These are phyloP conservation scores for Botryosphaeria agaves DNA, from an alignment of 2,329 filamentous ascomycete species.

Conservation along the genomic window DNA sequence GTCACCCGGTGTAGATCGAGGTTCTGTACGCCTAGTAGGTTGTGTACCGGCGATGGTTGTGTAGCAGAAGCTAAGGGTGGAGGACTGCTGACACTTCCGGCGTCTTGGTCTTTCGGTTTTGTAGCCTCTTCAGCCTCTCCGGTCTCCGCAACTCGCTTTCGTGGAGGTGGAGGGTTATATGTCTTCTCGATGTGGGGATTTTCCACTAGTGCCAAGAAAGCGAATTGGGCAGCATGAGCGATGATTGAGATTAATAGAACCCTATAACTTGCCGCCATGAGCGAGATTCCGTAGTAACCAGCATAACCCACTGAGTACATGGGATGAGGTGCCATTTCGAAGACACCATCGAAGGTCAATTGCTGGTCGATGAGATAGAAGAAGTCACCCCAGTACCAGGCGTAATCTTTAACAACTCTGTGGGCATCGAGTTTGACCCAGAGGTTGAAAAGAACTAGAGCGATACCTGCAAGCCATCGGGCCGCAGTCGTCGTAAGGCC, in stretches of 20 bases:
- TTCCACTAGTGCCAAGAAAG: slow-evolving; percentile 80
- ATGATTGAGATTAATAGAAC: slow-evolving; percentile 93
- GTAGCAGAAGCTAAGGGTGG: slow-evolving; percentile 23
- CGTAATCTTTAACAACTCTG: slow-evolving; percentile 94
- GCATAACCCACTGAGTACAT: slow-evolving; percentile 99
- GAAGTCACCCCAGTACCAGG: slow-evolving; percentile 99
- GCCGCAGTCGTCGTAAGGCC: slow-evolving; percentile 46
- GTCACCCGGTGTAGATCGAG: slow-evolving; percentile 78
- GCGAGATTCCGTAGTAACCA: slow-evolving; percentile 93
- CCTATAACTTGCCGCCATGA: slow-evolving; percentile 96
- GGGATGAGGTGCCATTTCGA: slow-evolving; percentile 95
- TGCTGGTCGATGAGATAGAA: slow-evolving; percentile 98
- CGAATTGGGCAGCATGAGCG: slow-evolving; percentile 86
- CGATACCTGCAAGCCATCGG: slow-evolving; percentile 64
- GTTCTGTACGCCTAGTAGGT: slow-evolving; percentile 67
- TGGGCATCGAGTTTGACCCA: slow-evolving; percentile 99
- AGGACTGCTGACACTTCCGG: slow-evolving; percentile 17
- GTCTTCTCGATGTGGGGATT: slow-evolving; percentile 97
- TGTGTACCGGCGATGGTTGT: slow-evolving; percentile 56
- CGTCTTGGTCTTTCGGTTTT: slow-evolving; percentile 18
- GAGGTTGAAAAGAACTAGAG: slow-evolving; percentile 79
- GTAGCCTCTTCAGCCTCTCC: slow-evolving; percentile 22
- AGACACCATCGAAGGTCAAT: slow-evolving; percentile 94
- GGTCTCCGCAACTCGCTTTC: slow-evolving; percentile 19
- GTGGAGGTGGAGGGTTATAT: slow-evolving; percentile 76